A percentile compares a stretch with the other conserved stretches of the same genome.
These are phyloP conservation scores for Linum lewisii DNA, from an alignment of 345 rosid genomes.

Conservation along the genomic window DNA sequence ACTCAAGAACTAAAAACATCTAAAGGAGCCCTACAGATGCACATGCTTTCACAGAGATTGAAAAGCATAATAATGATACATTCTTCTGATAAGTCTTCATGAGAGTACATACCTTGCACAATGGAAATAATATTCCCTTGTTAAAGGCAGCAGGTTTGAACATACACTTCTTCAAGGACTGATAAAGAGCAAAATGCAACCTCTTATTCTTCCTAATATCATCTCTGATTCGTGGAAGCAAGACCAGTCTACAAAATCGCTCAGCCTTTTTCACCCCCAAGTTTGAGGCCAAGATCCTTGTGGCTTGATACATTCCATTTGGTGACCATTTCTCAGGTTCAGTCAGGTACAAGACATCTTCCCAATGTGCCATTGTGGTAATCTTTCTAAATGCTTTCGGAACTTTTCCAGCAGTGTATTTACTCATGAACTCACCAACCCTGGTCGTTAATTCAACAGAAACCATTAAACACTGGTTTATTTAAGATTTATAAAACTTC, in stretches of 20 bases:
- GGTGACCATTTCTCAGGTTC: slow-evolving; percentile 97
- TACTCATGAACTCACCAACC: slow-evolving; percentile 62
- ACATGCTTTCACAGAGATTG: no score
- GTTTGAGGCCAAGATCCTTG: slow-evolving; percentile 75
- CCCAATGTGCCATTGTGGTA: slow-evolving; percentile 69
- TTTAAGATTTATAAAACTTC: background rate
- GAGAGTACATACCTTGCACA: slow-evolving; percentile 56
- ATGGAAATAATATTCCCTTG: slow-evolving; percentile 80
- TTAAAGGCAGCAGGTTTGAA: slow-evolving; percentile 92
- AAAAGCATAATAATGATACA: background rate
- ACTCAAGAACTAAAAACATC: background rate
- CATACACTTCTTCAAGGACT: slow-evolving; percentile 65
- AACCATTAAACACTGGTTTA: background rate
- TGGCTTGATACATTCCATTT: slow-evolving; percentile 86
- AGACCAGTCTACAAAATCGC: slow-evolving; percentile 60
- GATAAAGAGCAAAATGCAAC: slow-evolving; percentile 79
- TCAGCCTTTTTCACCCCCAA: slow-evolving; percentile 58
- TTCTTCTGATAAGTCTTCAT: background rate
- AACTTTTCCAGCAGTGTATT: slow-evolving; percentile 76
- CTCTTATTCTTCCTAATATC: slow-evolving; percentile 73
- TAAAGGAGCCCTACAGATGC: no score
- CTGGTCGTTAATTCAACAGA: slow-evolving; percentile 27
- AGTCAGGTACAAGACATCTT: slow-evolving; percentile 73
- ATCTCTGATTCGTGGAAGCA: slow-evolving; percentile 89
- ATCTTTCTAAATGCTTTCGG: slow-evolving; percentile 81